Percentiles rank a stretch among this genome's conserved stretches.
phyloP scores from a whole-genome alignment of 192 early-diverging fungal genomes.

The Chytriomyces sp. region DNA sequence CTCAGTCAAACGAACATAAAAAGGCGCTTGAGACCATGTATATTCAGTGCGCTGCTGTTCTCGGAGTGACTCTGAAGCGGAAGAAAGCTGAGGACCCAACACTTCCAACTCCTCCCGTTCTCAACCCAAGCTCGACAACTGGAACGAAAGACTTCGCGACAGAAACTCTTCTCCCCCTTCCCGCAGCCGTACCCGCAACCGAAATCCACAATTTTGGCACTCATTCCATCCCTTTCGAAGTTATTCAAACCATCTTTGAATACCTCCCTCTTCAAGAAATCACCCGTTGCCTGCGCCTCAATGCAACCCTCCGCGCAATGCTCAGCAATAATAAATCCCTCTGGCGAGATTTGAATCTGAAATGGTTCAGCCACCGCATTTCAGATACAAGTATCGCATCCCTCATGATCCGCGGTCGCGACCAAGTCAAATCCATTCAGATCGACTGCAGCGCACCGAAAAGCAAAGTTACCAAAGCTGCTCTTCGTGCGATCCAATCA shows the following conservation, averaged over 20 bases:
- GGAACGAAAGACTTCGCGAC: background rate
- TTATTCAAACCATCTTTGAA: conserved; percentile 29
- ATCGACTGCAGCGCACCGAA: background rate
- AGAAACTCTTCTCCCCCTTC: conserved; percentile 1
- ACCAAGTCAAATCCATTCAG: conserved; percentile 7
- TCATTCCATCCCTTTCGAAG: conserved; percentile 30
- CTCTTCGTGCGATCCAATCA: background rate
- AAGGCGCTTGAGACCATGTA: conserved; percentile 23
- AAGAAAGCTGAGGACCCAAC: background rate
- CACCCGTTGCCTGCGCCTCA: conserved; percentile 27
- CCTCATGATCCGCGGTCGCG: conserved; percentile 21
- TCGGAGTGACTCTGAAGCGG: conserved; percentile 25
- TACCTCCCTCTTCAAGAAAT: conserved; percentile 16
- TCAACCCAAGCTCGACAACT: background rate
- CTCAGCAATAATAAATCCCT: conserved; percentile 32
- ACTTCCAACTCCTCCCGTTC: background rate
- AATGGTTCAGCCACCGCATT: background rate
- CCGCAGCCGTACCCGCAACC: background rate
- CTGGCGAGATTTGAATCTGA: conserved; percentile 18
- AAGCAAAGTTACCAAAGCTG: conserved; percentile 13
- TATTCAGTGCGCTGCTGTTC: conserved; percentile 11
- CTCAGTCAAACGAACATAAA: background rate
- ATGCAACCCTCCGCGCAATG: conserved; percentile 15
- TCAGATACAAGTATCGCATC: conserved; percentile 15
- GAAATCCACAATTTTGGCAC: conserved; percentile 31